These are phyloP conservation scores for Aspergillus intermedius DNA, from an alignment of 2,329 filamentous ascomycete species.

Conservation along the genomic window DNA sequence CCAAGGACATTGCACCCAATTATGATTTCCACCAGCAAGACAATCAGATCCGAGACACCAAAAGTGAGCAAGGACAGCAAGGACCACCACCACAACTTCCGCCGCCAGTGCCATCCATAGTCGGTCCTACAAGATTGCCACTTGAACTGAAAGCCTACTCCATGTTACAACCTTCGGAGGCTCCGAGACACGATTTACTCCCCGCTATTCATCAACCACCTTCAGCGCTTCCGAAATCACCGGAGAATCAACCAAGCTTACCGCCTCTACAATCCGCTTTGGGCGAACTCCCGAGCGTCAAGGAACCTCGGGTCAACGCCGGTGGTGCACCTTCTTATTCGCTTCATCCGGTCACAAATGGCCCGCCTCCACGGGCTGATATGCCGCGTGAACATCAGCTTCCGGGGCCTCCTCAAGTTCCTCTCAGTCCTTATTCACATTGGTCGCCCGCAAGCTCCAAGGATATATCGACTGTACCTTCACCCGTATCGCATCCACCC, in stretches of 20 bases:
- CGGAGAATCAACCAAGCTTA: constrained; percentile 31
- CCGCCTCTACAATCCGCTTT: constrained; percentile 38
- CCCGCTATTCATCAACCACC: constrained; percentile 19
- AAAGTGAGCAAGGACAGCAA: not conserved
- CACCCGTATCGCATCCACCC: constrained; percentile 25
- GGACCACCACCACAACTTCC: not conserved
- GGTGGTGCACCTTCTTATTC: constrained; percentile 18
- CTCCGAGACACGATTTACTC: not conserved
- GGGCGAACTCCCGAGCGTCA: constrained; percentile 18
- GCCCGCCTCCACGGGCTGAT: constrained; percentile 22
- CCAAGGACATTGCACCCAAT: constrained; percentile 1
- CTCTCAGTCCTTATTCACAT: constrained; percentile 30
- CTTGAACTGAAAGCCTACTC: not conserved
- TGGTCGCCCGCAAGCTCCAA: constrained; percentile 35
- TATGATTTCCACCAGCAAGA: not conserved
- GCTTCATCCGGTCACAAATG: constrained; percentile 15
- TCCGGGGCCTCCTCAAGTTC: constrained; percentile 22
- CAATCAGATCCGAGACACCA: not conserved
- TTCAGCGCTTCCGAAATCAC: constrained; percentile 24
- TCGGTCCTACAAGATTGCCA: not conserved
- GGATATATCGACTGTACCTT: constrained; percentile 29
- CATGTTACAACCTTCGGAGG: not conserved
- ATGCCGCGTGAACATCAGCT: constrained; percentile 25
- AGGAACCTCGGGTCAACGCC: constrained; percentile 22
- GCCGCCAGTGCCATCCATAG: not conserved